A percentile compares a stretch with the other conserved stretches of the same genome.
Evolutionary conservation across 805 yeast genomes (phyloP).

Genomic region (Schwanniomyces vanrijiae): DNA sequence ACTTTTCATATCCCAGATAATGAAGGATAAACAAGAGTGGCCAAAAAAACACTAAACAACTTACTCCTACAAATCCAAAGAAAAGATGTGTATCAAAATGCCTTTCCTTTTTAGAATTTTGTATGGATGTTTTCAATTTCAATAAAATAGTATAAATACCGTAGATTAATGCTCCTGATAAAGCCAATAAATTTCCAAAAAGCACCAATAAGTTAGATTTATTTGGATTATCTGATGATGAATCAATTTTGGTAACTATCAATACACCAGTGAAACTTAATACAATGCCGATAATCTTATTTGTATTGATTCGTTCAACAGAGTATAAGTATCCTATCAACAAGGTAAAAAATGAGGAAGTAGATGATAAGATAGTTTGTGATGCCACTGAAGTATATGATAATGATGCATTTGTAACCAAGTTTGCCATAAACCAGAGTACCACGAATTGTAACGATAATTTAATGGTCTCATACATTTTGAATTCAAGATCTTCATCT

Average conservation of each 20-base stretch:
- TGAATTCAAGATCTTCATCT: conserved; percentile 22
- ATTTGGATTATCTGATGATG: conserved; percentile 32
- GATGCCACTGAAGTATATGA: conserved; percentile 90
- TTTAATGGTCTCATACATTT: conserved; percentile 62
- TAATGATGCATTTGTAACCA: conserved; percentile 84
- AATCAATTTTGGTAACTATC: conserved; percentile 72
- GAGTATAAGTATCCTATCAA: conserved; percentile 72
- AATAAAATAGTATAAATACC: conserved; percentile 87
- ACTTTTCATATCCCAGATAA: conserved; percentile 60
- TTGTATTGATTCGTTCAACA: conserved; percentile 64
- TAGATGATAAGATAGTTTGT: conserved; percentile 89
- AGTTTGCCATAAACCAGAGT: conserved; percentile 88
- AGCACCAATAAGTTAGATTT: conserved; percentile 27
- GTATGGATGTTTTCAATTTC: conserved; percentile 58
- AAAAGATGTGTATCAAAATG: conserved; percentile 82
- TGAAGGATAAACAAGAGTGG: conserved; percentile 74
- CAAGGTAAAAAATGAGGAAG: conserved; percentile 90
- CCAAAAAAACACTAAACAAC: conserved; percentile 75
- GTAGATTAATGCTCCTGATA: conserved; percentile 84
- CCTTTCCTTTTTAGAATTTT: conserved; percentile 57
- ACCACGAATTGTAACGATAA: conserved; percentile 80
- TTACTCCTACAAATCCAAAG: conserved; percentile 93
- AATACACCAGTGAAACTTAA: conserved; percentile 78
- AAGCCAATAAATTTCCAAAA: conserved; percentile 77
- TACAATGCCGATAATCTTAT: conserved; percentile 68